Evolutionary conservation across 257 asterid species (phyloP), one percentile per base, ranked within the genome.

Genomic region (Solanum piurae): DNA sequence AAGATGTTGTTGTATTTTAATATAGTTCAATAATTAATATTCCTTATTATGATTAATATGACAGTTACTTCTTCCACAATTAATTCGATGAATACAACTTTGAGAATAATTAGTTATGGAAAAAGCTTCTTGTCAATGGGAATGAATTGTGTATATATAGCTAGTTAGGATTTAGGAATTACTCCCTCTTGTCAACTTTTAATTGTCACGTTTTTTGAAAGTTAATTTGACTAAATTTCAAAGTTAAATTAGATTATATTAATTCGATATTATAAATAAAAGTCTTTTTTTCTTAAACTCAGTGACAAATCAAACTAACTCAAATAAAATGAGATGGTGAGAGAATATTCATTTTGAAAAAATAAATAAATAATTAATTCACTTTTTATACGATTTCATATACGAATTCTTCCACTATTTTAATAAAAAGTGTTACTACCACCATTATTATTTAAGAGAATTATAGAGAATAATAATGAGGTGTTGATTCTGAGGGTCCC

Each of bases 131-230:
- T 23, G 20, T 37, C 20, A 75, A 75, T 10, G 21, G 55, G 33
- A 74, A 74, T 71, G 42, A 71, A 33, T 16, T 71, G n/a, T 33
- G 40, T 34, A 6, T 27, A 52, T 12, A 5, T 49, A 10, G 46
- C 9, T 46, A 13, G 58, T 46, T 46, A 46, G 58, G 9, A 9
- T 10, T 46, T 46, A 46, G 2, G 18, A 1, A 46, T 46, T 46
- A 12, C 2, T 44, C 0, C 0, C 2, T 12, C 18, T 0, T 0
- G 2, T 46, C 6, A 0, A 46, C 18, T 46, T 46, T 46, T 46
- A 46, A 5, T 46, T 12, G 2, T 46, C 6, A 46, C 0, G 12
- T 12, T 12, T 46, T 46, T 46, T 12, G 2, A 46, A 46, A 46
- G 20, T 46, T 46, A 46, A 12, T 46, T 46, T 46, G 0, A 46